Evolutionary conservation across 2,329 filamentous ascomycete species (phyloP), one percentile per base, ranked within the genome.

Genomic region (Phaeosphaeriaceae sp.): DNA sequence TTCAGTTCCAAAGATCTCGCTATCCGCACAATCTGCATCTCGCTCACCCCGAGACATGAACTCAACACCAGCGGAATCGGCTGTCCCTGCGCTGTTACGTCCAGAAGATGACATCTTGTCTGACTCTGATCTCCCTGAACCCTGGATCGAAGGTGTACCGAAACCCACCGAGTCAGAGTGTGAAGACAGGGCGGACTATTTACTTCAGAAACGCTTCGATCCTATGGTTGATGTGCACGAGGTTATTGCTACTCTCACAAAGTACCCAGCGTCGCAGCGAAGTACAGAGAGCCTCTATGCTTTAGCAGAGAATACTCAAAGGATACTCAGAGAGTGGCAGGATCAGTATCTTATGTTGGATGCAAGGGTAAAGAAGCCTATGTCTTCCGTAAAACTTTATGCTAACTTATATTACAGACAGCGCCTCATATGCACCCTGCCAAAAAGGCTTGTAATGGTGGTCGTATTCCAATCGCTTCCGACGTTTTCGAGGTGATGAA

Each of bases 321-420:
- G 74, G 36, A 83, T 83, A 13, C 76, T 89, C 59, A 81, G 81
- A 64, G 72, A 79, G 42, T 84, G 86, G 76, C 86, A 89, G 68
- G 83, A 87, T 56, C 86, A 89, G 71, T 88, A 85, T 63, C 72
- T 87, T 22, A 76, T 77, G 53, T 76, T 88, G n/a, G 84, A 86
- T 56, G 81, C 73, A 47, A 67, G 67, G 36, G 75, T 76, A 65
- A 62, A 73, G 63, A 19, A 19, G 17, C 49, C 25, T 15, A 20
- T 31, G 10, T n/a, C 27, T 17, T 21, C 7, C 1, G 25, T 47
- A 52, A 61, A 42, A 78, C 57, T 44, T 9, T 44, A 69, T 77
- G 36, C 31, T 45, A 0, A 51, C 64, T 66, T 45, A 67, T 31
- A 17, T 20, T 33, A 1, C 73, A 83, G 63, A 85, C 84, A 48